Percentiles rank a stretch among this genome's conserved stretches.
These are phyloP conservation scores for Dothistroma pini DNA, from an alignment of 2,329 filamentous ascomycete genomes.

Conservation along the genomic window DNA sequence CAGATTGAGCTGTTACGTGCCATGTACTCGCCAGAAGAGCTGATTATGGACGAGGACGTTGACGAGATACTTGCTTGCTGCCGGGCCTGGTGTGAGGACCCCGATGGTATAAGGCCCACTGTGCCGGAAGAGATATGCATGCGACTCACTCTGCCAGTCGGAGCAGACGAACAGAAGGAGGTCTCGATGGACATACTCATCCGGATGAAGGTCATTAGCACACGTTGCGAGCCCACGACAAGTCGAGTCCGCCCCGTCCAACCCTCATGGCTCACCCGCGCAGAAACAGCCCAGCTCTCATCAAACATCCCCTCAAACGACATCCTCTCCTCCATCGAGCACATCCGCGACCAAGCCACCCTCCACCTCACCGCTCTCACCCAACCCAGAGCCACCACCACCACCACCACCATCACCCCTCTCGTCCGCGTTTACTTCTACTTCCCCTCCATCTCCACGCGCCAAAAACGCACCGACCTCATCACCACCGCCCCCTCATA, in stretches of 20 bases:
- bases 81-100: constrained; percentile 18
- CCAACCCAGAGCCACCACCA: constrained; percentile 22
- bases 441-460: constrained; percentile 59
- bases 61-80: constrained; percentile 6
- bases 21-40: constrained; percentile 48
- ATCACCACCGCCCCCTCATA: constrained; percentile 53
- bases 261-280: constrained; percentile 52
- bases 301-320: constrained; percentile 44
- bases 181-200: neutral
- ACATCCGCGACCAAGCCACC: constrained; percentile 39
- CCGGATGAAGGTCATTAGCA: neutral
- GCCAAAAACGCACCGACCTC: constrained; percentile 56
- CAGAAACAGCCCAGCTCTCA: constrained; percentile 41
- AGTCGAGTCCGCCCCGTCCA: constrained; percentile 40
- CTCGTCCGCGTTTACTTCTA: constrained; percentile 60
- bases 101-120: neutral
- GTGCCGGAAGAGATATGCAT: constrained; percentile 7
- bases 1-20: constrained; percentile 50
- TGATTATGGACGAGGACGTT: constrained; percentile 25
- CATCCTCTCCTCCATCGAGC: constrained; percentile 46
- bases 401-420: constrained; percentile 15
- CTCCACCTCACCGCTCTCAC: neutral
- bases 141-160: neutral
- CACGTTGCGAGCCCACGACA: neutral
- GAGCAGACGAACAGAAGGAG: neutral